Percentiles rank a stretch among this genome's conserved stretches.
These are phyloP conservation scores for Xylariaceae sp. DNA, from an alignment of 2,329 filamentous ascomycete genomes.

Conservation along the genomic window DNA sequence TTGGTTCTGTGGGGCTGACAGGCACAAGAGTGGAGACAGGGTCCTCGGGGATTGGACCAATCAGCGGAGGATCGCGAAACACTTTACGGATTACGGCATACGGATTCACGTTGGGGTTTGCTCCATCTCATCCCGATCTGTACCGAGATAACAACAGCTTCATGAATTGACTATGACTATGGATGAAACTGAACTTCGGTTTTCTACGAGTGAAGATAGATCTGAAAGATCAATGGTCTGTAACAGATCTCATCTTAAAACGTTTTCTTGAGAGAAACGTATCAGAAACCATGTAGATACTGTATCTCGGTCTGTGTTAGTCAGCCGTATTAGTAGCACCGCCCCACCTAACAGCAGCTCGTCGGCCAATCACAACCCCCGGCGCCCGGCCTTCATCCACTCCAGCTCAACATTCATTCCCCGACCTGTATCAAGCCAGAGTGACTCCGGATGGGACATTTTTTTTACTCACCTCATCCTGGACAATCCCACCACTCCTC, in stretches of 20 bases:
- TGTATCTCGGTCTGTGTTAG: constrained; percentile 12
- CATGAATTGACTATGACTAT: too few species aligned
- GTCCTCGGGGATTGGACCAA: constrained; percentile 21
- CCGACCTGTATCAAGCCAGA: background rate
- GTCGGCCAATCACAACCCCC: constrained; percentile 22
- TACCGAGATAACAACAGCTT: background rate
- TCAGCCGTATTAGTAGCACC: constrained; percentile 10
- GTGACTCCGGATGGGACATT: constrained; percentile 9
- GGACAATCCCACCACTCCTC: background rate
- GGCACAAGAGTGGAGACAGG: background rate
- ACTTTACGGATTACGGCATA: background rate
- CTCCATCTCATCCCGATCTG: background rate
- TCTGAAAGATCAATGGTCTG: too few species aligned
- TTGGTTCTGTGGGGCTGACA: background rate
- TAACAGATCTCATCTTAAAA: too few species aligned
- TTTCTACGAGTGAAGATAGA: too few species aligned
- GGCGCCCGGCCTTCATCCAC: constrained; percentile 3
- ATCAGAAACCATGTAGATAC: too few species aligned
- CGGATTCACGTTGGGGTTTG: background rate
- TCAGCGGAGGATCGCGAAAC: constrained; percentile 27
- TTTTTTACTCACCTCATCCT: constrained; percentile 27
- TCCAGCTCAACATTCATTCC: constrained; percentile 22
- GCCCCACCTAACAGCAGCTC: constrained; percentile 22
- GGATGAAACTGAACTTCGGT: too few species aligned
- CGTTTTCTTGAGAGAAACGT: too few species aligned